A percentile compares a stretch with the other conserved stretches of the same genome.
These are phyloP conservation scores for Stylonectria norvegica DNA, from an alignment of 2,329 filamentous ascomycete genomes.

Conservation along the genomic window DNA sequence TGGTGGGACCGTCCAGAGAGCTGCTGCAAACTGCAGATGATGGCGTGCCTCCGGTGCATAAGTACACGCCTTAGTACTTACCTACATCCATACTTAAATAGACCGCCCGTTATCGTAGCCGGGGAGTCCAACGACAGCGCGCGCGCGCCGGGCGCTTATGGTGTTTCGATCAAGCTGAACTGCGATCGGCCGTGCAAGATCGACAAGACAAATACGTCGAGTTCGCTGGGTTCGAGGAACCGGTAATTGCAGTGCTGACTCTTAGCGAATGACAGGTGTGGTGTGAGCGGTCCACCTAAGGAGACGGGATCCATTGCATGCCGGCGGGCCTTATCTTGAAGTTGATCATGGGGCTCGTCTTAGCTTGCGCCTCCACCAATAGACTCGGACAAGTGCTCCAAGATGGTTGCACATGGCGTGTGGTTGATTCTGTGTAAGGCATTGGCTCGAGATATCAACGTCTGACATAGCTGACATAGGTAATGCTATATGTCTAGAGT, in stretches of 20 bases:
- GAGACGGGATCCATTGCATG: slow-evolving; percentile 5
- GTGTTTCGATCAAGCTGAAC: background rate
- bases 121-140: background rate
- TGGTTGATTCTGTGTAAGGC: too few relatives aligned
- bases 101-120: slow-evolving; percentile 13
- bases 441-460: too few relatives aligned
- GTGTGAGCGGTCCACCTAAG: background rate
- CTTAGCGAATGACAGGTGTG: slow-evolving; percentile 4
- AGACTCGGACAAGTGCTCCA: too few relatives aligned
- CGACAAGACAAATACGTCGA: too few relatives aligned
- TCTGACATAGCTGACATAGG: too few relatives aligned
- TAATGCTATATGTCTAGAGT: too few relatives aligned
- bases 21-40: slow-evolving; percentile 5
- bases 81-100: slow-evolving; percentile 4
- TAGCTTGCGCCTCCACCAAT: slow-evolving; percentile 6
- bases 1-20: background rate
- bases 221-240: too few relatives aligned
- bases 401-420: too few relatives aligned
- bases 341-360: slow-evolving; percentile 14
- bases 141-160: background rate
- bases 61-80: too few relatives aligned
- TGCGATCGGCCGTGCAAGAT: background rate
- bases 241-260: background rate
- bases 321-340: slow-evolving; percentile 15
- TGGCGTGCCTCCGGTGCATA: too few relatives aligned